Evolutionary conservation across 495 filamentous ascomycete species (phyloP).

Genomic region (Neurospora sp.): DNA sequence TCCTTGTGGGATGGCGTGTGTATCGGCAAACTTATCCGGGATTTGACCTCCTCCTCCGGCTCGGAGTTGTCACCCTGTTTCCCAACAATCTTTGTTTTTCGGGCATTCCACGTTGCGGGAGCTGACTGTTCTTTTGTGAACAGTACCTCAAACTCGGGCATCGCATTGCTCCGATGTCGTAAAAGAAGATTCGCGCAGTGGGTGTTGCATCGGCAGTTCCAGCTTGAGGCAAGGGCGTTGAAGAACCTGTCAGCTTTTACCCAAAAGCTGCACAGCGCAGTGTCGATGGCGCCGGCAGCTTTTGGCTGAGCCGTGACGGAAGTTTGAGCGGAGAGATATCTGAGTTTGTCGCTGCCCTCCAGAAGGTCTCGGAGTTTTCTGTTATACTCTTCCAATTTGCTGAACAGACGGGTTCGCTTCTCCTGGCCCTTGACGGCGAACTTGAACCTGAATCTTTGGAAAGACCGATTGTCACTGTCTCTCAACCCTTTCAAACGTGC

Average conservation of each 20-base stretch:
- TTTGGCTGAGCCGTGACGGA: background rate
- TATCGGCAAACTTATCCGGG: background rate
- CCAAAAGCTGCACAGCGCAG: conserved; percentile 6
- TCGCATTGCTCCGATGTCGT: conserved; percentile 18
- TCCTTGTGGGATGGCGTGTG: background rate
- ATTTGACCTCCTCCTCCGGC: background rate
- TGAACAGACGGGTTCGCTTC: background rate
- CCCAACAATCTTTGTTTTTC: conserved; percentile 5
- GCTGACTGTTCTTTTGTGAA: conserved; percentile 1
- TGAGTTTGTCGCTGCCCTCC: background rate
- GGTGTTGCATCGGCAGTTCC: conserved; percentile 19
- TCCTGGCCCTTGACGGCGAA: background rate
- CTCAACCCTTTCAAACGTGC: background rate
- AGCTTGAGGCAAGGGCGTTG: conserved; percentile 6
- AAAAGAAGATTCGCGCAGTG: conserved; percentile 22
- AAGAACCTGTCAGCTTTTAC: background rate
- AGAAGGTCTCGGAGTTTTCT: background rate
- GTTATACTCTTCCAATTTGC: conserved; percentile 4
- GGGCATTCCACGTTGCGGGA: conserved; percentile 1
- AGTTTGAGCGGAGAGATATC: background rate
- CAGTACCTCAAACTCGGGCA: conserved; percentile 16
- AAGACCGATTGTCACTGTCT: background rate
- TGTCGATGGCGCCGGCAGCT: background rate
- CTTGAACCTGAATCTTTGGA: background rate
- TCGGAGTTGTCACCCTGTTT: background rate